Percentiles rank a stretch among this genome's conserved stretches.
Evolutionary conservation across 2,329 filamentous ascomycete species (phyloP).

Genomic region (Talaromyces verruculosus): DNA sequence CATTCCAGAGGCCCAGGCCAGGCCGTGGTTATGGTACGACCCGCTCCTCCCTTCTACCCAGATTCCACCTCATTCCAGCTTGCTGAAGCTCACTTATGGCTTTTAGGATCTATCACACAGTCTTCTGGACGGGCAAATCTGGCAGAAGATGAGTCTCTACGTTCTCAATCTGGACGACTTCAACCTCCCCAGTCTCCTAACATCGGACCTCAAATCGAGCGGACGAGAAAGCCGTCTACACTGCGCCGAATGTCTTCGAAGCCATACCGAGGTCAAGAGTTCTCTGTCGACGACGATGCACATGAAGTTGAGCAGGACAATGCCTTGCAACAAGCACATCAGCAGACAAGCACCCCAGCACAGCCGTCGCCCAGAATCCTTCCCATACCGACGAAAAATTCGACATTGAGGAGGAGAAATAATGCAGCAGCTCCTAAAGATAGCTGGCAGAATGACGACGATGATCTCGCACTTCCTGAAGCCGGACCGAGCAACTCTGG

Average conservation of each 20-base stretch:
- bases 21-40: constrained; percentile 19
- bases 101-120: constrained; percentile 18
- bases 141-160: constrained; percentile 13
- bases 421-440: constrained; percentile 37
- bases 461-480: constrained; percentile 40
- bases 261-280: constrained; percentile 79
- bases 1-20: constrained; percentile 16
- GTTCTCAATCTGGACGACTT: constrained; percentile 9
- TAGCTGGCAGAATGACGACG: constrained; percentile 39
- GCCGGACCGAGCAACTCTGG: constrained; percentile 28
- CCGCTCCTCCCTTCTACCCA: constrained; percentile 3
- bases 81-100: not conserved
- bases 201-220: constrained; percentile 37
- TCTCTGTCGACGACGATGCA: constrained; percentile 86
- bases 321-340: constrained; percentile 40
- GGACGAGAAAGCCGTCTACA: constrained; percentile 70
- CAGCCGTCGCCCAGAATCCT: constrained; percentile 38
- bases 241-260: constrained; percentile 73
- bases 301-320: constrained; percentile 74
- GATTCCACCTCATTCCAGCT: constrained; percentile 28
- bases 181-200: constrained; percentile 48
- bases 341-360: constrained; percentile 27
- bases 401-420: constrained; percentile 43
- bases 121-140: not conserved
- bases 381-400: constrained; percentile 36